Percentiles rank a stretch among this genome's conserved stretches.
Evolutionary conservation across 83 land plant genomes (phyloP).

Genomic region (Picea abies): DNA sequence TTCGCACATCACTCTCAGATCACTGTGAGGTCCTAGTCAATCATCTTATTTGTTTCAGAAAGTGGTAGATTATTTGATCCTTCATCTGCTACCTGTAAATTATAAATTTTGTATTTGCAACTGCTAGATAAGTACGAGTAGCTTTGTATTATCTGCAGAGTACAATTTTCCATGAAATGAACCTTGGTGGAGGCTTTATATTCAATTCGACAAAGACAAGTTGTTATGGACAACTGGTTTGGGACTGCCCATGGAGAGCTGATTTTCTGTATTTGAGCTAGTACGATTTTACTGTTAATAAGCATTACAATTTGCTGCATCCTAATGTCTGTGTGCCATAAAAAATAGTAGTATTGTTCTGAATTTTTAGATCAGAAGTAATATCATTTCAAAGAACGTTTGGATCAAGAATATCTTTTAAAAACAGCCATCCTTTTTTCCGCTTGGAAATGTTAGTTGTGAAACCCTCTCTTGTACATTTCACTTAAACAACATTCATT

Average conservation of each 20-base stretch:
- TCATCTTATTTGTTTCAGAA: neutral
- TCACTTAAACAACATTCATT: neutral
- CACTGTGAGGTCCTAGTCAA: neutral
- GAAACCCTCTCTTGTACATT: neutral
- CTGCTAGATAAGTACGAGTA: neutral
- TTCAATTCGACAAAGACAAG: neutral
- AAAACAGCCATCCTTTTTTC: neutral
- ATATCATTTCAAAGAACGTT: too few species aligned
- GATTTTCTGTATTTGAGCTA: too few species aligned
- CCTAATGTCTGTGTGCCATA: neutral
- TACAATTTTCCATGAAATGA: neutral
- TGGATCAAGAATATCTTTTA: too few species aligned
- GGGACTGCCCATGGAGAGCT: neutral
- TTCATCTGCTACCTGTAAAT: neutral
- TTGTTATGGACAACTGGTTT: neutral
- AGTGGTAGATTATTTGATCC: slow-evolving; percentile 9
- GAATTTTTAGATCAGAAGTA: neutral
- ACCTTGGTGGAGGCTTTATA: neutral
- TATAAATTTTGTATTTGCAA: neutral
- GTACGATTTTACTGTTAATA: neutral
- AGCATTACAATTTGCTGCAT: neutral
- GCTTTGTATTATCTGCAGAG: neutral
- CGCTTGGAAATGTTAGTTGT: neutral
- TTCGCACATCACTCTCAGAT: neutral
- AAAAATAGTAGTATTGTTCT: neutral